phyloP scores from a whole-genome alignment of 2,329 filamentous ascomycete genomes.

The Fusarium heterosporum region DNA sequence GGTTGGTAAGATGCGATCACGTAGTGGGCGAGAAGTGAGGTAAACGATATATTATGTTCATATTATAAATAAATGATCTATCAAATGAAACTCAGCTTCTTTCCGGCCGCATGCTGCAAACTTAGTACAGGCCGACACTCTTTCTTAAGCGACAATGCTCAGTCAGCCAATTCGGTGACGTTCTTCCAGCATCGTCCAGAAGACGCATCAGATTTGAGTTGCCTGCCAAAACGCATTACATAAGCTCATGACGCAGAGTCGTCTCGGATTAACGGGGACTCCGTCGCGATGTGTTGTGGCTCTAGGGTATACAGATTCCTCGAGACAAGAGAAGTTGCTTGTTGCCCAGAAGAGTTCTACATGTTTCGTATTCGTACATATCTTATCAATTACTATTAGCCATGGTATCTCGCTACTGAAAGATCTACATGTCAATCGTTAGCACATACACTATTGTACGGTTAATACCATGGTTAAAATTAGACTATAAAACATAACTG shows the following conservation, averaged over 20 bases:
- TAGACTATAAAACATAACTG: conserved; percentile 21
- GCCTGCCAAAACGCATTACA: conserved; percentile 9
- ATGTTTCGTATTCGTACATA: not conserved
- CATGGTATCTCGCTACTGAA: not conserved
- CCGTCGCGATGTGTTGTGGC: not conserved
- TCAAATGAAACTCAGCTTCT: not conserved
- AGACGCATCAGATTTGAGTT: conserved; percentile 14
- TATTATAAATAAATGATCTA: not conserved
- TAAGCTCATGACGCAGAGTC: conserved; percentile 5
- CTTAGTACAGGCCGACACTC: not conserved
- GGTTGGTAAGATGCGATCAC: conserved; percentile 13
- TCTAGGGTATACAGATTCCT: not conserved
- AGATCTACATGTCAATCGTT: not conserved
- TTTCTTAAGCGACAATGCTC: conserved; percentile 36
- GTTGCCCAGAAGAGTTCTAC: not conserved
- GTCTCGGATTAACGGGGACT: not conserved
- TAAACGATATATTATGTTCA: not conserved
- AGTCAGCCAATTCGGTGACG: conserved; percentile 47
- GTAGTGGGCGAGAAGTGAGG: conserved; percentile 15
- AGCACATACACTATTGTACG: conserved; percentile 10
- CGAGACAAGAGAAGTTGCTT: not conserved
- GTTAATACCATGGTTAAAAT: conserved; percentile 34
- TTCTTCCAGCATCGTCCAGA: conserved; percentile 44
- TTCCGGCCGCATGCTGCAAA: not conserved
- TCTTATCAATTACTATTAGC: not conserved